Evolutionary conservation across 2,329 filamentous ascomycete species (phyloP), one percentile per base, ranked within the genome.

Genomic region (Aspergillus viridinutans): DNA sequence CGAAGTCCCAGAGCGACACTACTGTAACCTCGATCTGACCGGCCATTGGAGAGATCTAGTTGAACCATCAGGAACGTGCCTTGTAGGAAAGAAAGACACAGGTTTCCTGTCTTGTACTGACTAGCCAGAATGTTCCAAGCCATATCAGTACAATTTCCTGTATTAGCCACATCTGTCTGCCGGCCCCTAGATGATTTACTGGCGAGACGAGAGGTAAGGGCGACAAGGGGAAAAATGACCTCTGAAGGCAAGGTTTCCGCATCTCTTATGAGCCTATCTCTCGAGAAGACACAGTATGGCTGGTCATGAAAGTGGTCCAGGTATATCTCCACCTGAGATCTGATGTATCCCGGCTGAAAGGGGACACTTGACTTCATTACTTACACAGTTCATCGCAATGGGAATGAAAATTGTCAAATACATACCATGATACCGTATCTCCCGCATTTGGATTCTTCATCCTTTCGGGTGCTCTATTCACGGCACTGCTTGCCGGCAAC

Each of bases 61-160:
- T 67, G 66, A 2, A 65, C 65, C 51, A 65, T 58, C 1, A 68
- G 58, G 43, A 65, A 68, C 1, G 58, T 64, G 9, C 64, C 66
- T 29, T 68, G 66, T 1, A 68, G 58, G 26, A 67, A 64, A 0
- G 60, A 61, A 12, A 68, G 56, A 17, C 60, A 57, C 17, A 58
- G 55, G 29, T 57, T 54, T 3, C 61, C 59, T 14, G 55, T 50
- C 40, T 52, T 54, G 10, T 67, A 63, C 20, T 59, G 54, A 14
- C 50, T 43, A 4, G 64, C 65, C 17, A 68, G 21, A 6, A 64
- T 61, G 28, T 58, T 45, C 65, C 66, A 65, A n/a, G 66, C 66
- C 17, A 59, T 59, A 2, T 57, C 53, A 4, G 62, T 53, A 32
- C 58, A 63, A 28, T 48, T 40, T 26, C 58, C 60, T 1, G 53